Evolutionary conservation across 257 asterid species (phyloP), one percentile per base, ranked within the genome.

Genomic region (Gentiana macrophylla): DNA sequence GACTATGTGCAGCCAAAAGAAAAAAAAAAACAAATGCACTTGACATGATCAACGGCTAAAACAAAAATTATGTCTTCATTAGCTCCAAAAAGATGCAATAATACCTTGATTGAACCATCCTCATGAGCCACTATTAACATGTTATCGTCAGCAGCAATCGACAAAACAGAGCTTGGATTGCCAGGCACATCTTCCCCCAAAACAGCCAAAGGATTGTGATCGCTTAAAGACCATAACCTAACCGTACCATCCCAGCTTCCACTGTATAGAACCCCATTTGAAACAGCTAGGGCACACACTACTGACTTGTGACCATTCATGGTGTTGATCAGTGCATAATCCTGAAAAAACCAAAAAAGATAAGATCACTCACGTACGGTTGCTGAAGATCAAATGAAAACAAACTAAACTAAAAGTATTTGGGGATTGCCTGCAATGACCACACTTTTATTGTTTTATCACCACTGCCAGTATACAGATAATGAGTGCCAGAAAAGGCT

Each of bases 241-340:
- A 91, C 83, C 45, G 95, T 81, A 57, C 97, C 98, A 53, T 91
- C 98, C 98, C 95, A 87, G 72, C 98, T 91, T 69, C 96, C 98
- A 70, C 95, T 87, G 59, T 80, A 91, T 60, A 91, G 94, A 67
- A 84, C 81, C 38, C 88, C 90, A 43, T 65, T 53, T 63, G 77
- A 71, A 69, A 84, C 77, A 59, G 71, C 69, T 55, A 91, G 63
- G 2, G 85, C 67, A 2, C 96, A 86, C 61, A 91, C 96, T 32
- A 80, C 88, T 53, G 95, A 84, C 53, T 59, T 84, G 62, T 91
- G 98, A 66, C 96, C 98, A 34, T 78, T 79, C 94, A 87, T 84
- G 49, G 78, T 61, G 69, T 78, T 76, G 7, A 74, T 66, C 34
- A 91, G 49, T 24, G 72, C 70, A 71, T 84, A 80, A 72, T 87